A percentile compares a stretch with the other conserved stretches of the same genome.
phyloP scores from a whole-genome alignment of 2,329 filamentous ascomycete species.

The Paraphaeosphaeria sporulosa region DNA sequence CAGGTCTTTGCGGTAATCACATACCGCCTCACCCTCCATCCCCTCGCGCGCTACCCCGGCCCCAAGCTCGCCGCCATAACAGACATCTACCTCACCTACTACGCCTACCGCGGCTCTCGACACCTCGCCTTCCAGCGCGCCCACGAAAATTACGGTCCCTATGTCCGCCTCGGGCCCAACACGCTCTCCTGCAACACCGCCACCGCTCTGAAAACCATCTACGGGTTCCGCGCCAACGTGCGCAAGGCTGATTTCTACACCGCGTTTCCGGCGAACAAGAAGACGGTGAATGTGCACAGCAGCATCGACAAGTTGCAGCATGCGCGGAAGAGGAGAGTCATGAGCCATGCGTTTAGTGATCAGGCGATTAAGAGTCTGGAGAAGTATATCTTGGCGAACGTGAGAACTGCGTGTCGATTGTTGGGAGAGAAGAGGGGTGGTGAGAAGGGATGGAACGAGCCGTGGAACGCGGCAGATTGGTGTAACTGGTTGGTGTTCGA shows the following conservation, averaged over 20 bases:
- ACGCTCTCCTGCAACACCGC: conserved; percentile 79
- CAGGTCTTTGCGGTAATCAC: conserved; percentile 38
- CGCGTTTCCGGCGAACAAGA: conserved; percentile 54
- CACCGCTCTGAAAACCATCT: conserved; percentile 58
- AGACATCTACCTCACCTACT: conserved; percentile 60
- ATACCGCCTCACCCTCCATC: conserved; percentile 54
- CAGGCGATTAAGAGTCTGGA: conserved; percentile 56
- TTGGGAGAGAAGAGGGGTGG: conserved; percentile 34
- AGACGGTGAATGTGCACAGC: conserved; percentile 54
- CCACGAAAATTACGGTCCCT: conserved; percentile 73
- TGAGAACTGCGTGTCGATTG: conserved; percentile 50
- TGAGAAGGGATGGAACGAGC: conserved; percentile 50
- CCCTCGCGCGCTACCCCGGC: conserved; percentile 53
- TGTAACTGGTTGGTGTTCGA: conserved; percentile 58
- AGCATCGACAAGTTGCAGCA: conserved; percentile 56
- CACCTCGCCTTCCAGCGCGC: conserved; percentile 76
- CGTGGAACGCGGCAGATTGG: conserved; percentile 56
- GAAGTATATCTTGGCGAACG: conserved; percentile 53
- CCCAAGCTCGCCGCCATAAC: conserved; percentile 50
- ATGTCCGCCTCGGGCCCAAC: conserved; percentile 82
- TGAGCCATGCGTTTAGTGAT: conserved; percentile 58
- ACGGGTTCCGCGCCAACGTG: conserved; percentile 57
- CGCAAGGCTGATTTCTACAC: conserved; percentile 59
- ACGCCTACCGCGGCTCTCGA: conserved; percentile 76
- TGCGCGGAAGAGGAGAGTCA: conserved; percentile 56